phyloP scores from a whole-genome alignment of 352 stramenopile genomes.

The Phytopythium kandeliae region DNA sequence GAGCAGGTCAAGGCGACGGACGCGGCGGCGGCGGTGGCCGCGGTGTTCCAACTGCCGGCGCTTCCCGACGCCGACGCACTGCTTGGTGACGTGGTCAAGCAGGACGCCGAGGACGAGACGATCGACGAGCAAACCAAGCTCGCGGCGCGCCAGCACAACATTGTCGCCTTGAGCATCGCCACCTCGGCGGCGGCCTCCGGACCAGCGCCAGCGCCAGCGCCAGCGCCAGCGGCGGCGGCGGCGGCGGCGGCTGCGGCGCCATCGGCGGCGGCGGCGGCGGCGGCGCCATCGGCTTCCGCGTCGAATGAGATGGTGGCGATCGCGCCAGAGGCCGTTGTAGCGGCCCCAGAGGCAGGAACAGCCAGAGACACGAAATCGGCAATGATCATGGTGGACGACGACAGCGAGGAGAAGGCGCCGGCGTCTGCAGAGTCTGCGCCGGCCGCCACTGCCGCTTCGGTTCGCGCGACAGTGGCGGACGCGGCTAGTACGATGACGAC shows the following conservation, averaged over 20 bases:
- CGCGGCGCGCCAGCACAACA: conserved; percentile 31
- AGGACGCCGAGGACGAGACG: conserved; percentile 15
- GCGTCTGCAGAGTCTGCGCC: not conserved
- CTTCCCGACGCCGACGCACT: conserved; percentile 3
- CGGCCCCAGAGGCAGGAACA: no score
- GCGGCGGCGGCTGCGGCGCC: conserved; percentile 13
- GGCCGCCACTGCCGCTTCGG: not conserved
- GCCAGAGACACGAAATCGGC: no score
- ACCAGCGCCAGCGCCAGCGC: not conserved
- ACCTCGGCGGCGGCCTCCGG: conserved; percentile 17
- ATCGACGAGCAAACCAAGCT: conserved; percentile 40
- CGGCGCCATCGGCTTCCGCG: no score
- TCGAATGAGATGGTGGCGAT: conserved; percentile 13
- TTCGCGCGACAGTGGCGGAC: not conserved
- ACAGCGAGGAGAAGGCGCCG: conserved; percentile 12
- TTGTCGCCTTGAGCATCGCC: conserved; percentile 18
- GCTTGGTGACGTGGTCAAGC: conserved; percentile 4
- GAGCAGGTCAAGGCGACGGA: conserved; percentile 6
- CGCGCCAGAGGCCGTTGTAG: not conserved
- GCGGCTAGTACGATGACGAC: not conserved
- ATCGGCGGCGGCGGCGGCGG: not conserved
- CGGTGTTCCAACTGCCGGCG: conserved; percentile 1
- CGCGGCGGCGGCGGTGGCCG: conserved; percentile 1
- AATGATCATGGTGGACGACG: not conserved
- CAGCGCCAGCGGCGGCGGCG: conserved; percentile 9